Percentiles rank a stretch among this genome's conserved stretches.
Conservation (phyloP, 2,329 filamentous ascomycete genomes). For the Chaetomium globosum region DNA sequence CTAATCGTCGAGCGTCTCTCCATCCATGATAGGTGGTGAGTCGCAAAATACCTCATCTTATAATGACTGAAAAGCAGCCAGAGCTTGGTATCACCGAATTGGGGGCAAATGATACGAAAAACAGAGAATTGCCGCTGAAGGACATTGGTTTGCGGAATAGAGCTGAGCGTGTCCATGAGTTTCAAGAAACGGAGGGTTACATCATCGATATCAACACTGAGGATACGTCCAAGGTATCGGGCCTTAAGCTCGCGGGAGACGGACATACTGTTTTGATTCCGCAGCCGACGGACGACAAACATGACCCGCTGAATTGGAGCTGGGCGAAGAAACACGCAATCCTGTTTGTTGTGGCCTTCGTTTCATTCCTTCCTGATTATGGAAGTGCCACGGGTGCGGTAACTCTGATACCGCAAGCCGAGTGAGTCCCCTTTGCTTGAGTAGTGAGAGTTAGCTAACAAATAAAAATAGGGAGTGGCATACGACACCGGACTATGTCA, state of each 20-base stretch:
- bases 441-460: neutral
- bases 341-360: constrained; percentile 51
- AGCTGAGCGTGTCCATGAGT: constrained; percentile 41
- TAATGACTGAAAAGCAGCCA: constrained; percentile 7
- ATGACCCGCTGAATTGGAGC: constrained; percentile 59
- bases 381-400: constrained; percentile 51
- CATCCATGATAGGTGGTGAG: neutral
- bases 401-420: constrained; percentile 48
- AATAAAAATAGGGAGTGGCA: constrained; percentile 47
- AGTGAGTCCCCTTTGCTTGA: constrained; percentile 37
- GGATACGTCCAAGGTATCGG: constrained; percentile 34
- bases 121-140: neutral
- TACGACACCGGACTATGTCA: constrained; percentile 52
- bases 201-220: constrained; percentile 44
- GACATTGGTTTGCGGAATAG: neutral
- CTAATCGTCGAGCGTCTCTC: neutral
- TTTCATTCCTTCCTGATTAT: constrained; percentile 54
- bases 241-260: constrained; percentile 46
- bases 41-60: neutral
- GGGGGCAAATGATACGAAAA: neutral
- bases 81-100: neutral
- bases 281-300: constrained; percentile 54
- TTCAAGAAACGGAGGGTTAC: constrained; percentile 45
- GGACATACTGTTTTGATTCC: constrained; percentile 55
- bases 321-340: constrained; percentile 52